Evolutionary conservation across 1,139 yeast species (phyloP), one percentile per base, ranked within the genome.

Genomic region (Taphrina deformans): DNA sequence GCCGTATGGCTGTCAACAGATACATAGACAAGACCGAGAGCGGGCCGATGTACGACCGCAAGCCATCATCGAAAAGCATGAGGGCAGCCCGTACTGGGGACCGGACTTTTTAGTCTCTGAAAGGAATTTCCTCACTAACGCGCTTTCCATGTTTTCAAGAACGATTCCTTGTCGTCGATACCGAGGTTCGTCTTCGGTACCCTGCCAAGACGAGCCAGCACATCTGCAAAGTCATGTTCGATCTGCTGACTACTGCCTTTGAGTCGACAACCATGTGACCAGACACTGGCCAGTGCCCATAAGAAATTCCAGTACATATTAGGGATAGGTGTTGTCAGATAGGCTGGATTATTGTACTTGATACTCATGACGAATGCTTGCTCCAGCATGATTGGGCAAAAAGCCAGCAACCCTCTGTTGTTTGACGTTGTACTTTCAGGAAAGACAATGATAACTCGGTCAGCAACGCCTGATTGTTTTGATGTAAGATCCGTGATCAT

Each of bases 271-370:
- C 53, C 53, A 29, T 64, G 66, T 21, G 21, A 7, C 53, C 50
- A 23, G 35, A 59, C 55, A 21, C 59, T 55, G 33, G 44, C 50
- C 18, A 48, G 33, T 21, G 55, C 33, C 55, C 62, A 64, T n/a
- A 64, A 12, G 44, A 64, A 58, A 33, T 18, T 52, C 58, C 58
- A 52, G 59, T 45, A 50, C 27, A 24, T 44, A 3, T 24, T 16
- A 14, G 66, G 66, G 24, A 55, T 55, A 1, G 66, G 64, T n/a
- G 66, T 50, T 18, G 59, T 58, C 14, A 64, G 64, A 58, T 51
- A 50, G 12, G 41, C 46, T 7, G 50, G 51, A 10, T 51, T 59
- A 27, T 52, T 52, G 51, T 59, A 59, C 50, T 52, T 51, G 48
- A 59, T 59, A 31, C 56, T 35, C 31, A 59, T 26, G 29, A 59